Conservation (phyloP, 495 filamentous ascomycete species). For the Trichoderma virens region DNA sequence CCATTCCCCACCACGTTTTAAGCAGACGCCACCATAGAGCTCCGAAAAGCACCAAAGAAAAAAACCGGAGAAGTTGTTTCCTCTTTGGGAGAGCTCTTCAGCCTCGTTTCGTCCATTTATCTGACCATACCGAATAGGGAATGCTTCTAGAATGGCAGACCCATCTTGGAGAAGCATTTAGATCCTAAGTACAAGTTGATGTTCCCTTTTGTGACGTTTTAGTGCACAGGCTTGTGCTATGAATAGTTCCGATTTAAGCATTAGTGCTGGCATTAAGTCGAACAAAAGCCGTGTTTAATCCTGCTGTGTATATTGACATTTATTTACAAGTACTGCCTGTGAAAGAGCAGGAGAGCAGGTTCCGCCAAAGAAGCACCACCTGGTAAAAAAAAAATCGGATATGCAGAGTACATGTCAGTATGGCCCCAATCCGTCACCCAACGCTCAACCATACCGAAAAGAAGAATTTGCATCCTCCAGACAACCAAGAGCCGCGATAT, state of each 20-base stretch:
- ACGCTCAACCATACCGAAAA: not conserved
- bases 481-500: conserved; percentile 6
- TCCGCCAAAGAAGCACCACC: too few relatives aligned
- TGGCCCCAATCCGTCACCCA: not conserved
- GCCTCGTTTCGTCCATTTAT: not conserved
- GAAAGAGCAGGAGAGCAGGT: too few relatives aligned
- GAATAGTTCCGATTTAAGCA: not conserved
- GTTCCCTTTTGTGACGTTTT: not conserved
- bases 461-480: conserved; percentile 1
- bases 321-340: too few relatives aligned
- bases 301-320: too few relatives aligned
- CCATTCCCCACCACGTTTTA: not conserved
- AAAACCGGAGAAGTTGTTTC: not conserved
- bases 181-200: too few relatives aligned
- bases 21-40: not conserved
- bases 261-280: not conserved
- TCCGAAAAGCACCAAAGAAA: too few relatives aligned
- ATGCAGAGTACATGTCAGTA: not conserved
- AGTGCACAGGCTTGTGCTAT: not conserved
- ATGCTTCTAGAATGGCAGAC: not conserved
- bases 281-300: too few relatives aligned
- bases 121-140: not conserved
- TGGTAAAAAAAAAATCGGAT: not conserved
- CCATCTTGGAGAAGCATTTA: not conserved
- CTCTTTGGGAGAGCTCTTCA: conserved; percentile 1